Evolutionary conservation across 1,139 yeast species (phyloP).

Genomic region (Hansenula sp.): DNA sequence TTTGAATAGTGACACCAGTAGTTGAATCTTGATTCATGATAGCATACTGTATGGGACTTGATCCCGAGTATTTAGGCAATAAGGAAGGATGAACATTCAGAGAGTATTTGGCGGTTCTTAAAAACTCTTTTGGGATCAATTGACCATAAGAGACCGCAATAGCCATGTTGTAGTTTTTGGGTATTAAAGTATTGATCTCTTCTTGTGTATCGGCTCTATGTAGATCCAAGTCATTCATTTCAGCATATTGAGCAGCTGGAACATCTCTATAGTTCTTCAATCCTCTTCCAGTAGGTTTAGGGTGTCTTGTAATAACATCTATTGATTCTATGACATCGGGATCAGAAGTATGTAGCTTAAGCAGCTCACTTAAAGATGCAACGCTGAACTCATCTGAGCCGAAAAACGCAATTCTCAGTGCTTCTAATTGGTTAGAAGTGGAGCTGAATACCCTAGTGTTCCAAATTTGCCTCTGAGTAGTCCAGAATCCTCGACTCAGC

Average conservation of each 20-base stretch:
- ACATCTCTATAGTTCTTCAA: conserved; percentile 44
- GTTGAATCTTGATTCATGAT: conserved; percentile 54
- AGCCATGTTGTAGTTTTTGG: conserved; percentile 50
- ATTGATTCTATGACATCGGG: conserved; percentile 37
- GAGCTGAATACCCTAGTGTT: neutral
- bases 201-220: conserved; percentile 54
- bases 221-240: conserved; percentile 31
- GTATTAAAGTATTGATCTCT: conserved; percentile 44
- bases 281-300: conserved; percentile 73
- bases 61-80: conserved; percentile 79
- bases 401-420: conserved; percentile 41
- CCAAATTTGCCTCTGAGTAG: neutral
- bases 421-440: neutral
- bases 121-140: conserved; percentile 62
- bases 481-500: no score
- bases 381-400: conserved; percentile 81
- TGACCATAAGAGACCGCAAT: conserved; percentile 90
- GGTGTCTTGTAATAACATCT: conserved; percentile 62
- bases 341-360: conserved; percentile 28
- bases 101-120: conserved; percentile 50
- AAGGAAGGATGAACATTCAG: conserved; percentile 91
- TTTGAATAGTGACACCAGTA: conserved; percentile 89
- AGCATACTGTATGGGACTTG: conserved; percentile 87
- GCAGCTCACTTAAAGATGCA: conserved; percentile 46
- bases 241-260: conserved; percentile 49